phyloP scores from a whole-genome alignment of 768 basidiomycete genomes.

The Rhodotorula babjevae region DNA sequence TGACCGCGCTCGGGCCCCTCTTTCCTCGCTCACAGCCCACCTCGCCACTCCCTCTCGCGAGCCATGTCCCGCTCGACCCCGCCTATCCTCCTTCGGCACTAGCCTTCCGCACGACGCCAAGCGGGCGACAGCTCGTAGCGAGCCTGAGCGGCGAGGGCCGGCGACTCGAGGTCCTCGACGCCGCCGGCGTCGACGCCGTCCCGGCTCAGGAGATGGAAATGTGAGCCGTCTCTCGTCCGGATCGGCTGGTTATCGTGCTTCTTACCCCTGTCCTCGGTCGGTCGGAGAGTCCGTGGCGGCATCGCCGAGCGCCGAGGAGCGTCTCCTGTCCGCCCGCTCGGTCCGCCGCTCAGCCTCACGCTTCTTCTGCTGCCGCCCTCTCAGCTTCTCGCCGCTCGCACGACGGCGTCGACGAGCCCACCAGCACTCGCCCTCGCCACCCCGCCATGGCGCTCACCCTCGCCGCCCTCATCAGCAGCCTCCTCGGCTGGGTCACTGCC shows the following conservation, averaged over 20 bases:
- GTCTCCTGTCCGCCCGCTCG: too few species aligned
- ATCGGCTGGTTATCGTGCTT: neutral
- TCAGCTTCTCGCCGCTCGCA: too few species aligned
- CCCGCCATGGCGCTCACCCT: neutral
- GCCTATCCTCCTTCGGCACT: constrained; percentile 9
- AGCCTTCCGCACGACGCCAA: neutral
- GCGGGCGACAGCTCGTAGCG: neutral
- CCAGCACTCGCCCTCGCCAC: too few species aligned
- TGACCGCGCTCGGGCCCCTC: too few species aligned
- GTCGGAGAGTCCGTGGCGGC: too few species aligned
- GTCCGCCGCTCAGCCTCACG: neutral
- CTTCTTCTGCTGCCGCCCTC: neutral
- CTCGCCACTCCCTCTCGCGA: neutral
- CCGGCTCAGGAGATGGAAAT: neutral
- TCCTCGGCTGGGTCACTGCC: neutral
- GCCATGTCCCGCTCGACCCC: constrained; percentile 6
- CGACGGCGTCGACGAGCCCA: too few species aligned
- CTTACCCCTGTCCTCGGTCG: too few species aligned
- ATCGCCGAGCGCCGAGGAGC: too few species aligned
- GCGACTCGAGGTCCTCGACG: neutral
- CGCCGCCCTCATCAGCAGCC: neutral
- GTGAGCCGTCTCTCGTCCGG: neutral
- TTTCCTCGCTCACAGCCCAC: neutral
- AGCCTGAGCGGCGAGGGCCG: neutral
- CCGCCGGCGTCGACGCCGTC: neutral